Conservation (phyloP, 2,329 filamentous ascomycete species). For the Neophaeococcomyces mojaviensis region DNA sequence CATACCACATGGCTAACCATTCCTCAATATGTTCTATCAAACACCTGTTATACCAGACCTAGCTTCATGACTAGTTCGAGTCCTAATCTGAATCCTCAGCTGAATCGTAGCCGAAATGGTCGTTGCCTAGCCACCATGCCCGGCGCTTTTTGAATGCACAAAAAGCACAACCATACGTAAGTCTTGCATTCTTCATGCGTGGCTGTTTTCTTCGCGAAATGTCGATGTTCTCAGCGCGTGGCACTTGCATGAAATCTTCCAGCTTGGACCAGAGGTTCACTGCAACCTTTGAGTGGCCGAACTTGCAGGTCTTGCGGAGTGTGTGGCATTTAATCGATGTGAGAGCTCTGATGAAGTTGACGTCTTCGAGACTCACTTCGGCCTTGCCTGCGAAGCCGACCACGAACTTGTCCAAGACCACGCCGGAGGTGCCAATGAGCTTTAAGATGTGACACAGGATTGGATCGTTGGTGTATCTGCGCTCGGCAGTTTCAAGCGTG, state of each 20-base stretch:
- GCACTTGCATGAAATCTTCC: slow-evolving; percentile 2
- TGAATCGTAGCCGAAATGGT: too few species aligned
- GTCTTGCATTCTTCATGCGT: not conserved
- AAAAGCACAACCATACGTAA: too few species aligned
- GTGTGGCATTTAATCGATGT: slow-evolving; percentile 38
- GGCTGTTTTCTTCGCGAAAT: not conserved
- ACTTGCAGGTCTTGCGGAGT: slow-evolving; percentile 22
- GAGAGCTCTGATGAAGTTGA: slow-evolving; percentile 39
- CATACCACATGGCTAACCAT: too few species aligned
- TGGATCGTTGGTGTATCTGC: slow-evolving; percentile 43
- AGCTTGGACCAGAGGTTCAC: not conserved
- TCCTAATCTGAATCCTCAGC: too few species aligned
- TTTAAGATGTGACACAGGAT: slow-evolving; percentile 39
- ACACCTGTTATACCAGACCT: too few species aligned
- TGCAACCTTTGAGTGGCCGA: slow-evolving; percentile 1
- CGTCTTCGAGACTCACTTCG: slow-evolving; percentile 24
- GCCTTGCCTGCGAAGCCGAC: slow-evolving; percentile 38
- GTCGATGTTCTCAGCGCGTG: not conserved
- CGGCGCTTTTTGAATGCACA: too few species aligned
- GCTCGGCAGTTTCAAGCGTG: slow-evolving; percentile 19
- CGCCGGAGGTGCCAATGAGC: slow-evolving; percentile 32
- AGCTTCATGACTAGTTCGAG: too few species aligned
- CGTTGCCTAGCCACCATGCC: too few species aligned
- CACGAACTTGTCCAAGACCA: slow-evolving; percentile 34
- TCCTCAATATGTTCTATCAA: too few species aligned